Percentiles rank a stretch among this genome's conserved stretches.
phyloP scores from a whole-genome alignment of 441 rosid species.

The Adansonia grandidieri region DNA sequence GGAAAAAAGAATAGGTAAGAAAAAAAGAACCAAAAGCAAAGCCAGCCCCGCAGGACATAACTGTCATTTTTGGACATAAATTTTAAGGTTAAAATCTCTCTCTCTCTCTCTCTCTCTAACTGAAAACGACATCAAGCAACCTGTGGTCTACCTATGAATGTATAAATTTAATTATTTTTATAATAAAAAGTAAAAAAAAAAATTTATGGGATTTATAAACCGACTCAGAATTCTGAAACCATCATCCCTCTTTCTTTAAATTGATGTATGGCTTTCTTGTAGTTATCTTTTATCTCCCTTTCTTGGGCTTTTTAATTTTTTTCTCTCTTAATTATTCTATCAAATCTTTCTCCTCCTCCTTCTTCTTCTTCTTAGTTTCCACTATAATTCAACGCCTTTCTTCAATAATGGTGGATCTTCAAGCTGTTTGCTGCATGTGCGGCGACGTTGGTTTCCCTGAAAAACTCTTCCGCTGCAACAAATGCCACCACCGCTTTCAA shows the following conservation, averaged over 20 bases:
- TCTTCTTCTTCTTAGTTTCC: slow-evolving; percentile 20
- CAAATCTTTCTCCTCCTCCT: background rate
- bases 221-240: slow-evolving; percentile 49
- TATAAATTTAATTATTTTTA: slow-evolving; percentile 22
- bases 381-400: slow-evolving; percentile 12
- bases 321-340: background rate
- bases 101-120: slow-evolving; percentile 41
- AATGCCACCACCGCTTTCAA: slow-evolving; percentile 84
- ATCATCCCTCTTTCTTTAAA: slow-evolving; percentile 23
- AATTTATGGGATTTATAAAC: slow-evolving; percentile 38
- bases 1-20: background rate
- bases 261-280: slow-evolving; percentile 26
- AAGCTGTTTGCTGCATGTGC: slow-evolving; percentile 91
- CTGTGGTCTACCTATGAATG: slow-evolving; percentile 58
- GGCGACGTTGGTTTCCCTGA: slow-evolving; percentile 98
- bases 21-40: slow-evolving; percentile 18
- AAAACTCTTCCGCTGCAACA: slow-evolving; percentile 89
- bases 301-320: slow-evolving; percentile 19
- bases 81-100: slow-evolving; percentile 56
- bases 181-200: slow-evolving; percentile 24
- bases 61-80: slow-evolving; percentile 30
- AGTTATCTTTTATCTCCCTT: slow-evolving; percentile 15
- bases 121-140: slow-evolving; percentile 84
- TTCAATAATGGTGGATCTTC: slow-evolving; percentile 71
- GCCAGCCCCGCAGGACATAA: slow-evolving; percentile 32